Evolutionary conservation across 306 rosid species (phyloP).

Genomic region (Parietaria judaica): DNA sequence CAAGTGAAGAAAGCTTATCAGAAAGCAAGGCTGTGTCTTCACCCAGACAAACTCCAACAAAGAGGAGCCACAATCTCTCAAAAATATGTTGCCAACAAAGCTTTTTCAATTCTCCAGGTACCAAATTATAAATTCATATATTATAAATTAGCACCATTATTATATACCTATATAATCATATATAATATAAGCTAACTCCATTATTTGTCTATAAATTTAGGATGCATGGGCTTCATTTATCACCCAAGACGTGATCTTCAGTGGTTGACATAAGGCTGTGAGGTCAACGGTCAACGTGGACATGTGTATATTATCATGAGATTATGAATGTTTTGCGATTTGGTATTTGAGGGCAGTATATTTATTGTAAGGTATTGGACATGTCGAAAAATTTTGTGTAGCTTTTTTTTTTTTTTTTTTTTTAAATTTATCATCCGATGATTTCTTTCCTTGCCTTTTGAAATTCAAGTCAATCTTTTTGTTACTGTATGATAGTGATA

Average conservation of each 20-base stretch:
- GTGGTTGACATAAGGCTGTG: conserved; percentile 12
- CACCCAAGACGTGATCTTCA: conserved; percentile 55
- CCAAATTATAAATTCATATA: background rate
- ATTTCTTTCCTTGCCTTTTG: background rate
- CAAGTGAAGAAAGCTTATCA: conserved; percentile 77
- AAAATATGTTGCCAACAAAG: conserved; percentile 63
- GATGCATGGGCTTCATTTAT: conserved; percentile 83
- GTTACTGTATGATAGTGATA: background rate
- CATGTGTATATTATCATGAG: background rate
- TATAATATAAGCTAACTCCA: background rate
- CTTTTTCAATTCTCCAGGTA: conserved; percentile 84
- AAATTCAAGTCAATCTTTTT: background rate
- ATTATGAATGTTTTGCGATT: background rate
- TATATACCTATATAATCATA: background rate
- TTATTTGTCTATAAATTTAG: conserved; percentile 24
- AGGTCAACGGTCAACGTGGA: background rate
- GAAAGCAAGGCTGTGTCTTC: conserved; percentile 84
- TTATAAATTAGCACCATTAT: background rate
- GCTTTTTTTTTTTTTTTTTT: background rate
- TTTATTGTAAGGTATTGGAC: conserved; percentile 1
- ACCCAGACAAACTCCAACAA: conserved; percentile 91
- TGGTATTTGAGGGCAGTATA: background rate
- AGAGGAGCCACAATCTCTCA: conserved; percentile 71
- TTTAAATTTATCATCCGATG: background rate
- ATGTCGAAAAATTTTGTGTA: conserved; percentile 8